Evolutionary conservation across 106 monocot genomes (phyloP), one percentile per base, ranked within the genome.

Genomic region (Dioscorea zingiberensis): DNA sequence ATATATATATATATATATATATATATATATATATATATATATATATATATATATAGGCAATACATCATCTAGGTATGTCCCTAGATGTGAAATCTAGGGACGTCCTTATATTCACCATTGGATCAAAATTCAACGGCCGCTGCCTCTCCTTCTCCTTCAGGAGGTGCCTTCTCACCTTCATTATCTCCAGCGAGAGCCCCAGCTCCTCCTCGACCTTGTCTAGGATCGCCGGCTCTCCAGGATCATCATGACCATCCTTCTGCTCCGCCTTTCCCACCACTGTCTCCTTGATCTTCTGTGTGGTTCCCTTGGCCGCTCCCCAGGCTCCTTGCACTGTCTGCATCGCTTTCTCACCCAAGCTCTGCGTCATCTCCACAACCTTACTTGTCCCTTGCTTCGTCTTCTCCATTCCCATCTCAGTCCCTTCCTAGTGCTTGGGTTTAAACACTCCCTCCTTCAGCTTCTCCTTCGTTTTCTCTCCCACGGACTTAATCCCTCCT

Each of bases 221-320:
- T n/a, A n/a, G n/a, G n/a, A n/a, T n/a, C n/a, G n/a, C n/a, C n/a
- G n/a, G n/a, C n/a, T 30, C 60, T 1, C 28, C 27, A 13, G 17
- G 13, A 24, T 25, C 30, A 25, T 51, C 66, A 2, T 55, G 16
- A 21, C 13, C 60, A 6, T 3, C 45, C 46, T 25, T 47, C 46
- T 32, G 58, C 19, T 66, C 74, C 21, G 12, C 49, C 59, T 68
- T 74, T 19, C 69, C 75, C 19, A 63, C 75, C 62, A 69, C 69
- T 7, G 53, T 63, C 46, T 75, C 75, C 69, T 75, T 75, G 9
- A 75, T 63, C 68, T 75, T 75, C 69, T 69, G 68, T 13, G 62
- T 54, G 46, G 68, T 56, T 54, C 62, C 68, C 61, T 75, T 69
- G 13, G 74, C 67, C 21, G 60, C 57, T 9, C 54, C 68, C 68